Evolutionary conservation across 352 stramenopile genomes (phyloP), one percentile per base, ranked within the genome.

Genomic region (Pythium plurisporium): DNA sequence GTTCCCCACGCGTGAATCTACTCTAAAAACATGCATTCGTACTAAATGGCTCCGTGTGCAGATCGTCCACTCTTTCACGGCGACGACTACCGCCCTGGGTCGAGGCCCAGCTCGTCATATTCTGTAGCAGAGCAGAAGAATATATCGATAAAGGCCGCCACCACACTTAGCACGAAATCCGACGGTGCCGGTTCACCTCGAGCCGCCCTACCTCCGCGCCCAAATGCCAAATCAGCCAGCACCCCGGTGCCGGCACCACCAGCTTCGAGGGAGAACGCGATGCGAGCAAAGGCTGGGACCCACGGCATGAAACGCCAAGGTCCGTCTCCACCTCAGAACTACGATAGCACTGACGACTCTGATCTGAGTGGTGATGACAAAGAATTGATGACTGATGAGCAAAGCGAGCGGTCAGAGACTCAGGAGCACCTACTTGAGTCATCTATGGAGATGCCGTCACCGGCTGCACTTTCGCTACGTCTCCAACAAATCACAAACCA

Each of bases 21-120:
- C 23, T 10, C 4, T n/a, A n/a, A n/a, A n/a, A 27, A 27, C 26
- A 27, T 44, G 5, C 17, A 19, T 5, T 14, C 12, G n/a, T 9
- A 11, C 14, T 42, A 8, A n/a, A 11, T n/a, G 19, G 8, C 17
- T 8, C 15, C 2, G 11, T 27, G n/a, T 55, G 23, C 56, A 66
- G 55, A 65, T 29, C 77, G 82, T 2, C 64, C 79, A 26, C 67
- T 91, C 15, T 91, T 89, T 62, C 71, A 86, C n/a, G 79, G 82
- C 12, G 81, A 91, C 45, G 79, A 89, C 59, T 91, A 91, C 46
- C 76, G 79, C 5, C 79, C 79, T 9, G 72, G 69, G 1, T 91
- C 79, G 2, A 65, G 81, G 5, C 79, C 81, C 5, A 89, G 79
- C 38, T 91, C 79, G 14, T 89, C 79, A 15, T 89, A 82, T 46